A percentile compares a stretch with the other conserved stretches of the same genome.
Conservation (phyloP, 495 filamentous ascomycete genomes). For the Saxophila tyrrhenica region DNA sequence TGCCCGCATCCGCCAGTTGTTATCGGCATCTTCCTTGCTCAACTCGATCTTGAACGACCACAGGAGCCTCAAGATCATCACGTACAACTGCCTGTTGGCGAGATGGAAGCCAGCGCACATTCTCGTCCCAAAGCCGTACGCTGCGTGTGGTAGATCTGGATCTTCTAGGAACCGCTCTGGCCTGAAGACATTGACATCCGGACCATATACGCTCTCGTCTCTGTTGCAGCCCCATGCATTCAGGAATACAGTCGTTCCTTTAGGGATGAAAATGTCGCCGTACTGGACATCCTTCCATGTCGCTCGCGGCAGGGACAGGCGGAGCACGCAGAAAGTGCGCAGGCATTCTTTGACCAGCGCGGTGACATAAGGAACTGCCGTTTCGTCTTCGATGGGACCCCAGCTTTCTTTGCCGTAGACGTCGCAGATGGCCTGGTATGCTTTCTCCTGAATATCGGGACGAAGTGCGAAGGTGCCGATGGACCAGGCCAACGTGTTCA, state of each 20-base stretch:
- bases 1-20: not conserved
- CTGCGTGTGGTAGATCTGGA: conserved; percentile 50
- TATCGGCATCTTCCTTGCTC: conserved; percentile 7
- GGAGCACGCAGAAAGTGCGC: conserved; percentile 47
- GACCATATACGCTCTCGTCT: conserved; percentile 45
- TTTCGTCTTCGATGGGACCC: conserved; percentile 8
- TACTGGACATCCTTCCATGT: conserved; percentile 51
- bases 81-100: conserved; percentile 54
- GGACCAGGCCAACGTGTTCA: conserved; percentile 52
- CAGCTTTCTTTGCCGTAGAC: conserved; percentile 37
- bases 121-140: conserved; percentile 51
- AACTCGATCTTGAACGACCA: conserved; percentile 47
- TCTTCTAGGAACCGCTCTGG: conserved; percentile 54
- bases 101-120: conserved; percentile 56
- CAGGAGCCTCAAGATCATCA: conserved; percentile 51
- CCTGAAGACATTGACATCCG: conserved; percentile 45
- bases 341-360: conserved; percentile 50
- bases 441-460: conserved; percentile 49
- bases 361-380: conserved; percentile 36
- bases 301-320: conserved; percentile 48
- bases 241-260: conserved; percentile 50
- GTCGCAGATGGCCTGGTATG: conserved; percentile 42
- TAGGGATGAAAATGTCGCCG: conserved; percentile 43
- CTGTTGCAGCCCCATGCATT: conserved; percentile 58
- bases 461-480: conserved; percentile 46